phyloP scores from a whole-genome alignment of 441 rosid species.

The Hypseocharis bilobata region DNA sequence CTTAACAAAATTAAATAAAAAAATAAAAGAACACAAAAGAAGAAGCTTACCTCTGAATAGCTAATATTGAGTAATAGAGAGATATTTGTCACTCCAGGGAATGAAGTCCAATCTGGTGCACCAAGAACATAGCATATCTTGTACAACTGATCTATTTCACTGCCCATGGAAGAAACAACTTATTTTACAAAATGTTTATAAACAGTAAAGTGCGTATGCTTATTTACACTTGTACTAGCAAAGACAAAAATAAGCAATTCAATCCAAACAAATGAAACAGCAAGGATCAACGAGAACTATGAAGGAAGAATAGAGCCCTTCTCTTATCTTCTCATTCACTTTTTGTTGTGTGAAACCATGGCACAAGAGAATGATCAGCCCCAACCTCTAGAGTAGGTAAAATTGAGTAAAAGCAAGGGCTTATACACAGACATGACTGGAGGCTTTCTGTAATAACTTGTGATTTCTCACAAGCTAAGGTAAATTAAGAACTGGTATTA shows the following conservation, averaged over 20 bases:
- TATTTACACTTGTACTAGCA: neutral
- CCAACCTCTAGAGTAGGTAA: neutral
- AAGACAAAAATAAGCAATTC: neutral
- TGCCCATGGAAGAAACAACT: constrained; percentile 22
- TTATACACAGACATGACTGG: neutral
- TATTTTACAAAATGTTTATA: constrained; percentile 7
- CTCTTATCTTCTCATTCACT: neutral
- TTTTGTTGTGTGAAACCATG: neutral
- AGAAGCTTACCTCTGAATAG: constrained; percentile 46
- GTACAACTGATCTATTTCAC: constrained; percentile 63
- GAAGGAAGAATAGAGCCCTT: neutral
- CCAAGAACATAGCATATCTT: constrained; percentile 60
- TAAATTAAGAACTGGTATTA: too few relatives aligned
- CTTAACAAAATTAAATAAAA: too few relatives aligned
- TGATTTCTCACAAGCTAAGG: neutral
- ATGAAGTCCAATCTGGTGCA: constrained; percentile 54
- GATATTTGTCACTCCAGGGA: constrained; percentile 62
- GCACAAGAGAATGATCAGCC: neutral
- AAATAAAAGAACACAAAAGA: too few relatives aligned
- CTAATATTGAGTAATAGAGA: constrained; percentile 53
- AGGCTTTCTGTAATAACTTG: neutral
- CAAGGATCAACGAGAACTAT: neutral
- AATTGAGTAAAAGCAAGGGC: neutral
- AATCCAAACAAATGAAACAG: neutral
- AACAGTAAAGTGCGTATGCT: neutral